phyloP scores from a whole-genome alignment of 495 filamentous ascomycete species.

The Aspergillus conjunctus region DNA sequence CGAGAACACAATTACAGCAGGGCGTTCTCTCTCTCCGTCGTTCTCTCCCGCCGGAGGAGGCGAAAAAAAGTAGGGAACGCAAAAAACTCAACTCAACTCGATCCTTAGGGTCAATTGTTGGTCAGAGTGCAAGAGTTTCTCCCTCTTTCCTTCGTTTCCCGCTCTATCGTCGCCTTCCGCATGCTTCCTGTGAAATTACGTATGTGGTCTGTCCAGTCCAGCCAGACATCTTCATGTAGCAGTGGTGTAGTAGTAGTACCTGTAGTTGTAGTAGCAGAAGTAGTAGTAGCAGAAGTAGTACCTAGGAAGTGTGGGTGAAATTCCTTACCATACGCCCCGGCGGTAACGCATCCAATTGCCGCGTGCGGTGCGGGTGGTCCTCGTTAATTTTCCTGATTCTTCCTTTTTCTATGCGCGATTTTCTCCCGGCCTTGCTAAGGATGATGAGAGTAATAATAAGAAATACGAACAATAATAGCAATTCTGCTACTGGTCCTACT shows the following conservation, averaged over 20 bases:
- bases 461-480: slow-evolving; percentile 8
- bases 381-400: slow-evolving; percentile 31
- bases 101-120: background rate
- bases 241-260: too few species aligned
- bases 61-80: slow-evolving; percentile 6
- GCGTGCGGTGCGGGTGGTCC: slow-evolving; percentile 33
- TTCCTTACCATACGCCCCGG: slow-evolving; percentile 38
- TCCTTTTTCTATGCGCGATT: slow-evolving; percentile 31
- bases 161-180: background rate
- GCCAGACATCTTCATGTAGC: slow-evolving; percentile 10
- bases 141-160: background rate
- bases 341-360: slow-evolving; percentile 25
- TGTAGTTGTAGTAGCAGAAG: too few species aligned
- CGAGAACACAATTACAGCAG: slow-evolving; percentile 4
- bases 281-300: too few species aligned
- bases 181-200: slow-evolving; percentile 16
- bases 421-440: slow-evolving; percentile 21
- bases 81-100: background rate
- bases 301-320: slow-evolving; percentile 19
- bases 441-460: slow-evolving; percentile 18
- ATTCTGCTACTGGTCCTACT: slow-evolving; percentile 12
- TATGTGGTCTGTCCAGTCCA: background rate
- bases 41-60: background rate
- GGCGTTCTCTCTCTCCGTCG: background rate
- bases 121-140: slow-evolving; percentile 9